Conservation (phyloP, 75 land plant species). For the Gnetum montanum region DNA sequence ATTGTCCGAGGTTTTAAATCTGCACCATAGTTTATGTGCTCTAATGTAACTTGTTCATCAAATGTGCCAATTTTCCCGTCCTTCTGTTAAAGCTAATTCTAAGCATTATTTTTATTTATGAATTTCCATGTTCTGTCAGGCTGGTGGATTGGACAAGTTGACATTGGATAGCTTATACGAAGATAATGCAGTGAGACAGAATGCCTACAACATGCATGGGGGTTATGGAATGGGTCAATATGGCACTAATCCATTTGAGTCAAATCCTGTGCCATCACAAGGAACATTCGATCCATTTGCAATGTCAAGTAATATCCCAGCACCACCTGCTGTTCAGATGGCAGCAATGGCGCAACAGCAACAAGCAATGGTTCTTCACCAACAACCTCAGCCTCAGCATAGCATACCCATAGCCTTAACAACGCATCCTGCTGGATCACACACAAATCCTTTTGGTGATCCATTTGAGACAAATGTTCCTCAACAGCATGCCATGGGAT, state of each 20-base stretch:
- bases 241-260: constrained; percentile 32
- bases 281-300: constrained; percentile 63
- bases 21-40: background rate
- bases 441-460: constrained; percentile 45
- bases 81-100: too few species aligned
- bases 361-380: constrained; percentile 42
- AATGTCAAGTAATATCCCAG: constrained; percentile 60
- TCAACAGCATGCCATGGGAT: background rate
- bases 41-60: background rate
- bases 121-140: constrained; percentile 32
- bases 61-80: background rate
- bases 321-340: constrained; percentile 84
- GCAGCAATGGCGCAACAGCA: constrained; percentile 85
- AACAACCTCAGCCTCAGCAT: constrained; percentile 46
- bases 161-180: constrained; percentile 91
- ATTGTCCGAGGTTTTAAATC: too few species aligned
- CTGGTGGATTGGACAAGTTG: constrained; percentile 86
- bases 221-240: background rate
- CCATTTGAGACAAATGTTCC: constrained; percentile 20
- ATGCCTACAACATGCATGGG: constrained; percentile 22
- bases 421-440: constrained; percentile 6
- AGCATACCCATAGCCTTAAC: constrained; percentile 23
- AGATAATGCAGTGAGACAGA: constrained; percentile 36
- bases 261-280: constrained; percentile 15
- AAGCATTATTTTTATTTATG: background rate